phyloP scores from a whole-genome alignment of 805 yeast species.

The Pichia rugopelliculosa region DNA sequence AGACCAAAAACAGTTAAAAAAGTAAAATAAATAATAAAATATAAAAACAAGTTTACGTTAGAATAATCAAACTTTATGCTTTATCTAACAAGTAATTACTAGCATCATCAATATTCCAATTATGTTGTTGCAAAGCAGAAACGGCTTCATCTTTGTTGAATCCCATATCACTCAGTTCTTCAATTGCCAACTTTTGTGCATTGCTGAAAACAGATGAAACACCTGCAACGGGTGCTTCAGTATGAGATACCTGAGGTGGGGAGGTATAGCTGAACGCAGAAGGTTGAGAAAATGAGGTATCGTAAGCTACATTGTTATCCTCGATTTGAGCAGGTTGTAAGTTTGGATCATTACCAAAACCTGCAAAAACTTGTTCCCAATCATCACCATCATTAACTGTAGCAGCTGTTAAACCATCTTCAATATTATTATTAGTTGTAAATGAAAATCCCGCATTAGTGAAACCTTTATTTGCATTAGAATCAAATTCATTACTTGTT shows the following conservation, averaged over 20 bases:
- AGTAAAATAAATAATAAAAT: neutral
- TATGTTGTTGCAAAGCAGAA: conserved; percentile 58
- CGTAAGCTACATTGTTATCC: conserved; percentile 1
- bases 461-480: neutral
- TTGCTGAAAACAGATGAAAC: conserved; percentile 15
- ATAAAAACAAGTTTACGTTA: neutral
- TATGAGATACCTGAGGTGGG: neutral
- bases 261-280: conserved; percentile 14
- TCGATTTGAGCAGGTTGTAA: conserved; percentile 15
- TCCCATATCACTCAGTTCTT: conserved; percentile 87
- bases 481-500: conserved; percentile 19
- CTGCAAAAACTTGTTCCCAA: conserved; percentile 92
- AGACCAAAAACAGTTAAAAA: neutral
- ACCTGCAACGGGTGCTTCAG: neutral
- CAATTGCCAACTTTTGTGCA: conserved; percentile 44
- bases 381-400: conserved; percentile 48
- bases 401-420: neutral
- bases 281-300: conserved; percentile 14
- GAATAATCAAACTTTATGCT: conserved; percentile 32
- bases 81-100: conserved; percentile 75
- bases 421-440: conserved; percentile 8
- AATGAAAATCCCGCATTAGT: conserved; percentile 22
- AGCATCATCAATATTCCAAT: conserved; percentile 80
- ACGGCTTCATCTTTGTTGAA: conserved; percentile 59
- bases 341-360: conserved; percentile 55